phyloP scores from a whole-genome alignment of 305 asterid species.

The Stenogyne calaminthoides region DNA sequence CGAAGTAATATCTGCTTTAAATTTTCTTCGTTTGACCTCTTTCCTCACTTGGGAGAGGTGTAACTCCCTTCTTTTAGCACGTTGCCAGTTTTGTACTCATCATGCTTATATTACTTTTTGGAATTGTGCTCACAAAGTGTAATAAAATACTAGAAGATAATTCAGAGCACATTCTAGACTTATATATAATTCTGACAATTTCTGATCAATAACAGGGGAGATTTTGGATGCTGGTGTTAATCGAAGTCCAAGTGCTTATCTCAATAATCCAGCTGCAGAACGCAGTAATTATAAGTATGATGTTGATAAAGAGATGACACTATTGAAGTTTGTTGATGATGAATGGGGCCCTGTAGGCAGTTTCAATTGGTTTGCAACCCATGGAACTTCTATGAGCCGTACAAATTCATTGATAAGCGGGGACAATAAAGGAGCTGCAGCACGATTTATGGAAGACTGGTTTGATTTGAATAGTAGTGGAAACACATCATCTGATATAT shows the following conservation, averaged over 20 bases:
- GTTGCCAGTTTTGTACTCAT: neutral
- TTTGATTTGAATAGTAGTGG: constrained; percentile 58
- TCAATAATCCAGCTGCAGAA: constrained; percentile 84
- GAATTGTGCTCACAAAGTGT: neutral
- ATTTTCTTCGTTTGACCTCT: constrained; percentile 17
- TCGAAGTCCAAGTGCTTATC: constrained; percentile 98
- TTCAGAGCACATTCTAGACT: constrained; percentile 11
- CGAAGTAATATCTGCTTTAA: neutral
- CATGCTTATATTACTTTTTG: constrained; percentile 20
- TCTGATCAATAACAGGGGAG: constrained; percentile 66
- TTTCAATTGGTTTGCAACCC: constrained; percentile 99
- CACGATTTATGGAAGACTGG: constrained; percentile 99
- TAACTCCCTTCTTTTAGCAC: constrained; percentile 20
- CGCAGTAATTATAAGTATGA: constrained; percentile 85
- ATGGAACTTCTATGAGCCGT: constrained; percentile 99
- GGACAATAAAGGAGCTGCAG: constrained; percentile 99
- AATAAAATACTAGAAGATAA: neutral
- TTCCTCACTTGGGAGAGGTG: constrained; percentile 9
- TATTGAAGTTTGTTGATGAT: constrained; percentile 84
- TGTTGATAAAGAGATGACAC: constrained; percentile 92
- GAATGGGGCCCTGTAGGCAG: constrained; percentile 99
- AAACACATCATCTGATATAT: constrained; percentile 33
- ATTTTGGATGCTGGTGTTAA: constrained; percentile 86
- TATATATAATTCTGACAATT: constrained; percentile 24
- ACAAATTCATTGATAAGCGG: constrained; percentile 94